Conservation (phyloP, 2,329 filamentous ascomycete genomes). For the Microthyrium microscopicum region DNA sequence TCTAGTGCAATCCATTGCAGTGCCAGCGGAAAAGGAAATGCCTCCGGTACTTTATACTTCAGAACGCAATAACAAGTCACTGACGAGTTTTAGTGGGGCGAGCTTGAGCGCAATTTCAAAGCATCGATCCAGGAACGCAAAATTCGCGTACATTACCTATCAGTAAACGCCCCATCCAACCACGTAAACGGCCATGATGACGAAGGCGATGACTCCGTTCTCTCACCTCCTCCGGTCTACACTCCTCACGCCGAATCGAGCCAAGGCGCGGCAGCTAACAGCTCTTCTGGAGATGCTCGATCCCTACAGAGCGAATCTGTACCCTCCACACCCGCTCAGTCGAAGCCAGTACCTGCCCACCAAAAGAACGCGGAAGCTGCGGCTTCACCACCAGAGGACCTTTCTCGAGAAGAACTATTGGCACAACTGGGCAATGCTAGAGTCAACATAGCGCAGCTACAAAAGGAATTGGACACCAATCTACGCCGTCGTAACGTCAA, state of each 20-base stretch:
- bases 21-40: slow-evolving; percentile 61
- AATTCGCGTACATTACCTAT: slow-evolving; percentile 78
- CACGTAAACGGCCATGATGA: slow-evolving; percentile 14
- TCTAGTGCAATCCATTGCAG: slow-evolving; percentile 78
- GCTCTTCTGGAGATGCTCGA: slow-evolving; percentile 21
- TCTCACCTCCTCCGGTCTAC: slow-evolving; percentile 6
- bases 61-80: slow-evolving; percentile 7
- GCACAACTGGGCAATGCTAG: slow-evolving; percentile 60
- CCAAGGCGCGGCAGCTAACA: slow-evolving; percentile 22
- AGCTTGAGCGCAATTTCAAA: slow-evolving; percentile 60
- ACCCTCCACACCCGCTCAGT: background rate
- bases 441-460: slow-evolving; percentile 52
- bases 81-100: slow-evolving; percentile 44
- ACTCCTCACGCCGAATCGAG: slow-evolving; percentile 12
- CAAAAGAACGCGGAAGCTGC: background rate
- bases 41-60: background rate
- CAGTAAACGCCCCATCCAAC: slow-evolving; percentile 28
- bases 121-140: slow-evolving; percentile 76
- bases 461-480: slow-evolving; percentile 41
- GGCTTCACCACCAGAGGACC: slow-evolving; percentile 26
- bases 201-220: slow-evolving; percentile 22
- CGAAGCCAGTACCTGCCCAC: background rate
- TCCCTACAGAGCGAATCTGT: slow-evolving; percentile 24
- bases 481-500: too few species aligned
- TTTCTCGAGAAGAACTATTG: slow-evolving; percentile 46